These are phyloP conservation scores for Lasiodiplodia citricola DNA, from an alignment of 2,329 filamentous ascomycete species.

Conservation along the genomic window DNA sequence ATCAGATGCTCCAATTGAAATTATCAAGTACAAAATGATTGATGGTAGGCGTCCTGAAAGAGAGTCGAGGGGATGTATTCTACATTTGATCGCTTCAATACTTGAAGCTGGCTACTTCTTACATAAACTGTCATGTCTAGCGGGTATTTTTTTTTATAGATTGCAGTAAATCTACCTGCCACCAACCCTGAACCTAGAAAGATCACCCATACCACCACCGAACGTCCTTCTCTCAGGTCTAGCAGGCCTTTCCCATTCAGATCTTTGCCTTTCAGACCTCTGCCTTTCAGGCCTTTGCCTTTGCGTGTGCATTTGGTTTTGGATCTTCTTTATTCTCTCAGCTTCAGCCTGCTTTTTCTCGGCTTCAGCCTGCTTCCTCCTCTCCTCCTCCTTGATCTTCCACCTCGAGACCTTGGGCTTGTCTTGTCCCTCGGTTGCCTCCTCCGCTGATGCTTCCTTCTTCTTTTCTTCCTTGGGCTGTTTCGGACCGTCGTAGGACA, in stretches of 20 bases:
- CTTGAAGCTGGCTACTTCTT: not conserved
- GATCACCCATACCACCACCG: too few species aligned
- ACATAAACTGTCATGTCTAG: not conserved
- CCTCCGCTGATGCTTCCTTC: slow-evolving; percentile 28
- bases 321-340: not conserved
- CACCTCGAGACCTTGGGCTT: slow-evolving; percentile 14
- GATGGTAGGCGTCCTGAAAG: too few species aligned
- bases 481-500: slow-evolving; percentile 38
- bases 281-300: not conserved
- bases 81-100: not conserved
- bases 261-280: too few species aligned
- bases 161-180: not conserved
- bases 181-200: not conserved
- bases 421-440: slow-evolving; percentile 26
- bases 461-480: slow-evolving; percentile 30
- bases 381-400: slow-evolving; percentile 20
- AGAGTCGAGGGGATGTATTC: not conserved
- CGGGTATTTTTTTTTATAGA: not conserved
- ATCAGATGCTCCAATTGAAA: too few species aligned
- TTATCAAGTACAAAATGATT: too few species aligned
- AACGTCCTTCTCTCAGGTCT: too few species aligned
- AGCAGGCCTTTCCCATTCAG: not conserved
- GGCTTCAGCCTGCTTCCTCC: not conserved
- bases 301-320: not conserved
- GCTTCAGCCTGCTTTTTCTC: not conserved